Evolutionary conservation across 805 yeast genomes (phyloP), one percentile per base, ranked within the genome.

Genomic region (Ogataea naganishii): DNA sequence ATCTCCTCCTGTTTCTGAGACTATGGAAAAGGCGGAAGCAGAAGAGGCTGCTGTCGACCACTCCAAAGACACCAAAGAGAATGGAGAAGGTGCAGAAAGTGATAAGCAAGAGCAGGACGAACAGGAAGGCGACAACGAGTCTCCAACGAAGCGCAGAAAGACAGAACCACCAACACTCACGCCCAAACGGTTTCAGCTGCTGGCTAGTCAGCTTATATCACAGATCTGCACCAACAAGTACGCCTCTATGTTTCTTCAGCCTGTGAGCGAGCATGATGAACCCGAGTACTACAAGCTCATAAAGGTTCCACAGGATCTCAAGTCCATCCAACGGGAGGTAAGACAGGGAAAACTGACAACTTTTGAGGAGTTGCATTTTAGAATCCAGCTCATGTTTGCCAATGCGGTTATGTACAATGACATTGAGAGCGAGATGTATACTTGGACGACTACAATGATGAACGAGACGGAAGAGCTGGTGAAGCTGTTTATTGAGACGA

Each of bases 391-490:
- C 35, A 80, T 83, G 92, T 80, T 79, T 56, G 80, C 89, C 30
- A 83, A 83, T 51, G 83, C 89, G 12, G 68, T 82, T 12, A 83
- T 83, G 92, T 83, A 76, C 56, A 82, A 83, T 51, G 70, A 70
- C 41, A 64, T 72, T 37, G 74, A 69, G 36, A 69, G 75, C 17
- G 84, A 77, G 31, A 64, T 80, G 36, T 72, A 69, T 24, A 51
- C 55, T 21, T 68, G 82, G 66, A 71, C 85, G 1, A 58, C 66
- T 37, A 82, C 74, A 39, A 80, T 83, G 89, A 75, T 72, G 58
- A 57, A 62, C 24, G 92, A 80, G 29, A 72, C 79, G 5, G 72
- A 68, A 20, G 68, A 62, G 11, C 58, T 75, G 20, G 60, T 75
- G 38, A 58, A 67, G 32, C 53, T 80, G 48, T 77, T 81, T 47